A percentile compares a stretch with the other conserved stretches of the same genome.
Conservation (phyloP, 1,284 basidiomycete genomes). For the Cutaneotrichosporon daszewskae region DNA sequence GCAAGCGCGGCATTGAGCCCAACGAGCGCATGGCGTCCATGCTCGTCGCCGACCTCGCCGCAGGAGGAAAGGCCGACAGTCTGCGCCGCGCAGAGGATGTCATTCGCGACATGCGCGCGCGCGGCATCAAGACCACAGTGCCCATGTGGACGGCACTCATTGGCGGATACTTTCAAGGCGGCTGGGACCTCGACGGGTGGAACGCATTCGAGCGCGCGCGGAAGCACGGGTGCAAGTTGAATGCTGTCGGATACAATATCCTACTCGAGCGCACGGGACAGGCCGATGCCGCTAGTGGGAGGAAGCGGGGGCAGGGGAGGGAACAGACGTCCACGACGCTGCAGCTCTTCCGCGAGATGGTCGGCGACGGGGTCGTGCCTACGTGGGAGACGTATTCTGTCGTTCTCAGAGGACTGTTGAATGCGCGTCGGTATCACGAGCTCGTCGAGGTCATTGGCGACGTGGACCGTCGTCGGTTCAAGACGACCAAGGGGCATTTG, state of each 20-base stretch:
- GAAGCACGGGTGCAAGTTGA: conserved; percentile 53
- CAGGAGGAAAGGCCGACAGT: conserved; percentile 53
- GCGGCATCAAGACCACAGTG: conserved; percentile 32
- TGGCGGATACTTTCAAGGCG: conserved; percentile 41
- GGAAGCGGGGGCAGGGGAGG: background rate
- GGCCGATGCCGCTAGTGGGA: no score
- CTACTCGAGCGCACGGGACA: conserved; percentile 54
- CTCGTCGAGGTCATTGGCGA: conserved; percentile 59
- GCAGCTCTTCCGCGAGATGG: conserved; percentile 63
- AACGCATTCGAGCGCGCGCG: conserved; percentile 61
- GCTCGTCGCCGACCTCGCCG: conserved; percentile 66
- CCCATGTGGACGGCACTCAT: conserved; percentile 49
- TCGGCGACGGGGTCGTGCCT: conserved; percentile 51
- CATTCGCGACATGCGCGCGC: conserved; percentile 63
- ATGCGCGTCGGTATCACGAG: conserved; percentile 48
- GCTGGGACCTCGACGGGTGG: conserved; percentile 38
- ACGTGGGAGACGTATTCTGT: conserved; percentile 68
- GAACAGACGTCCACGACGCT: conserved; percentile 37
- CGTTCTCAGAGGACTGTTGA: conserved; percentile 59
- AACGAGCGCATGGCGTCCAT: conserved; percentile 67
- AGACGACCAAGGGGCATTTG: conserved; percentile 46
- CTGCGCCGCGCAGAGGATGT: conserved; percentile 62
- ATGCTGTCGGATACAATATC: conserved; percentile 64
- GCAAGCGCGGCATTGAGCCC: conserved; percentile 62
- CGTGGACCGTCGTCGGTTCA: conserved; percentile 52